Evolutionary conservation across 192 early-diverging fungal genomes (phyloP).

Genomic region (Coemansia sp.): DNA sequence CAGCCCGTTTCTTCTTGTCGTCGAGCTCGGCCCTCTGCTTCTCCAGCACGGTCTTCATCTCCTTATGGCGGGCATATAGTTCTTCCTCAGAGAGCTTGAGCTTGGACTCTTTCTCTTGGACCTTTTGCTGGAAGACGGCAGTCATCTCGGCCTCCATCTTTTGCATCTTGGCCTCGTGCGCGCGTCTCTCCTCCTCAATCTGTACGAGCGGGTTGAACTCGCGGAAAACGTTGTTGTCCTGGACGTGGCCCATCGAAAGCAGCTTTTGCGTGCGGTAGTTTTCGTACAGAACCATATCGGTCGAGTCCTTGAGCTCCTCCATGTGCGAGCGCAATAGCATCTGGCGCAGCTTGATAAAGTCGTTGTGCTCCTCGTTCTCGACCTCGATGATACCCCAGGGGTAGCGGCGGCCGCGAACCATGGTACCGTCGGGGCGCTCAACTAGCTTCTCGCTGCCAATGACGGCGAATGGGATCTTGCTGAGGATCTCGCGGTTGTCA

Average conservation of each 20-base stretch:
- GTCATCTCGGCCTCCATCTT: conserved; percentile 99
- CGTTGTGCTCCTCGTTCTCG: conserved; percentile 95
- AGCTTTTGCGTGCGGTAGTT: conserved; percentile 95
- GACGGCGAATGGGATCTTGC: conserved; percentile 95
- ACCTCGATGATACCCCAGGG: conserved; percentile 97
- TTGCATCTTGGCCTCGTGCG: conserved; percentile 93
- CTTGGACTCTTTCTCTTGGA: conserved; percentile 97
- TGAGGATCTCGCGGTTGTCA: conserved; percentile 83
- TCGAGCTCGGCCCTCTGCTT: conserved; percentile 91
- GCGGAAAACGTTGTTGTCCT: conserved; percentile 77
- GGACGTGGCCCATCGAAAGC: conserved; percentile 77
- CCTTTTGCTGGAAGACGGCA: conserved; percentile 97
- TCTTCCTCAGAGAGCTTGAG: conserved; percentile 97
- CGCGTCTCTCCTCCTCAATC: conserved; percentile 87
- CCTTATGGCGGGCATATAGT: conserved; percentile 94
- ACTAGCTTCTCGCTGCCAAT: conserved; percentile 89
- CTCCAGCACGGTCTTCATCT: conserved; percentile 98
- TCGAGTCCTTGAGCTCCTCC: conserved; percentile 97
- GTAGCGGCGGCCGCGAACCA: conserved; percentile 86
- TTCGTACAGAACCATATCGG: conserved; percentile 90
- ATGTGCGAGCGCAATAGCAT: conserved; percentile 92
- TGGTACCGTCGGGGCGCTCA: conserved; percentile 76
- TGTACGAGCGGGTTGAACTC: conserved; percentile 77
- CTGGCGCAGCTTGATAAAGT: conserved; percentile 94
- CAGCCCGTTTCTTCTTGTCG: conserved; percentile 90